Evolutionary conservation across 805 yeast species (phyloP), one percentile per base, ranked within the genome.

Genomic region (Nakazawaea siamensis): DNA sequence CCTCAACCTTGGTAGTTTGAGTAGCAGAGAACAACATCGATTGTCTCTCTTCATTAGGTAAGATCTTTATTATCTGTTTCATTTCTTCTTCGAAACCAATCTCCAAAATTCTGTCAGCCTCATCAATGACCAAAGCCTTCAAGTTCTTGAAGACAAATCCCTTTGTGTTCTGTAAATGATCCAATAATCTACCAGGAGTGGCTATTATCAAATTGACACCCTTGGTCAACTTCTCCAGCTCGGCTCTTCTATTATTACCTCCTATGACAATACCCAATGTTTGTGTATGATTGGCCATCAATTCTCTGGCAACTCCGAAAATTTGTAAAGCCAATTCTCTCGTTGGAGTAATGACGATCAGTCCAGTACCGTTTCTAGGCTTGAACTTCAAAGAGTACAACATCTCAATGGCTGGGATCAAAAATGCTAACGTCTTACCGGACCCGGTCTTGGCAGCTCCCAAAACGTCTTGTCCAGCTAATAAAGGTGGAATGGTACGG

Each of bases 371-470:
- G 55, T 92, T 94, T 66, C 97, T 76, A 37, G 98, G 97, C 61
- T 90, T 92, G 67, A 88, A 92, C 55, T 82, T 86, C 50, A 92
- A 70, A 13, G 95, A 78, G 54, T 88, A 82, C 37, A 92, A 68
- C 63, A 87, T 64, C 62, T 92, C 98, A 44, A 92, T 80, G 21
- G 98, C 98, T 11, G 99, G 99, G 41, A 92, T 72, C 51, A 92
- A 66, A 49, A 92, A 92, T 8, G 99, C 97, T 42, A 94, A 64
- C 0, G 99, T 92, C 64, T 92, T 92, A 55, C 99, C 99, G 1
- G 97, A 87, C 36, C 99, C 99, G 3, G 99, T 92, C 63, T 88
- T 90, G 38, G 99, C 99, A n/a, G 98, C 98, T 46, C 98, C 99
- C 36, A 92, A 69, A 15, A 94, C 97, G 60, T 92, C 99, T 48